These are phyloP conservation scores for Tympanopsis confertula DNA, from an alignment of 2,329 filamentous ascomycete genomes.

Conservation along the genomic window DNA sequence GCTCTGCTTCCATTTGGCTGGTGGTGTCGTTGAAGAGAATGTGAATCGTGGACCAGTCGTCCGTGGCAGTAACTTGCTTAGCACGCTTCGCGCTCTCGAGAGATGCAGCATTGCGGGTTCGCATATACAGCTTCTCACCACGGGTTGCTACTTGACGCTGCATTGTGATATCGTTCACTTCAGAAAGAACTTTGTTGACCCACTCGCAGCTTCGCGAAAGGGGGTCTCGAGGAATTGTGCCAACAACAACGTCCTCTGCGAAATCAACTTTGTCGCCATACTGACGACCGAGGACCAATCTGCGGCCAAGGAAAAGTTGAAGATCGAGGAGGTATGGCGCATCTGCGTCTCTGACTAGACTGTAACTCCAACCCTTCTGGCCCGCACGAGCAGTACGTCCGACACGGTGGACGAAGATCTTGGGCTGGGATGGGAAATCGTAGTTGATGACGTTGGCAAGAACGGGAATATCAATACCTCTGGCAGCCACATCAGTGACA, in stretches of 20 bases:
- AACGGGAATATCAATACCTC: slow-evolving; percentile 95
- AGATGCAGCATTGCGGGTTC: slow-evolving; percentile 81
- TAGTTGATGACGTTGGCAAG: slow-evolving; percentile 98
- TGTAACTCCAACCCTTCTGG: slow-evolving; percentile 88
- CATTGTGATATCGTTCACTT: slow-evolving; percentile 61
- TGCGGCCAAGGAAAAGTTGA: slow-evolving; percentile 85
- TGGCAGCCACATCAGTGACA: slow-evolving; percentile 88
- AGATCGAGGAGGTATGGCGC: slow-evolving; percentile 86
- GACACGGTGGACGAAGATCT: slow-evolving; percentile 92
- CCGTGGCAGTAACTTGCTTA: slow-evolving; percentile 62
- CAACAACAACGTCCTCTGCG: slow-evolving; percentile 73
- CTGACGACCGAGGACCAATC: slow-evolving; percentile 64
- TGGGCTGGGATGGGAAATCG: slow-evolving; percentile 91
- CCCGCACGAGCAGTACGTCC: slow-evolving; percentile 92
- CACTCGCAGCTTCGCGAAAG: slow-evolving; percentile 72
- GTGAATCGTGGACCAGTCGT: slow-evolving; percentile 65
- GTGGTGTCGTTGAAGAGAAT: slow-evolving; percentile 66
- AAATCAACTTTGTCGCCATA: slow-evolving; percentile 52
- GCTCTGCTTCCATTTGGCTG: slow-evolving; percentile 54
- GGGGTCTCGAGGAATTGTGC: slow-evolving; percentile 59
- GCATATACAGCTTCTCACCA: slow-evolving; percentile 85
- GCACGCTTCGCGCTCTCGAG: slow-evolving; percentile 80
- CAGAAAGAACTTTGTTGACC: slow-evolving; percentile 65
- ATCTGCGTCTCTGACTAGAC: slow-evolving; percentile 76
- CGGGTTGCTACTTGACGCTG: slow-evolving; percentile 69